These are phyloP conservation scores for Cercospora nicotianae DNA, from an alignment of 2,329 filamentous ascomycete genomes.

Conservation along the genomic window DNA sequence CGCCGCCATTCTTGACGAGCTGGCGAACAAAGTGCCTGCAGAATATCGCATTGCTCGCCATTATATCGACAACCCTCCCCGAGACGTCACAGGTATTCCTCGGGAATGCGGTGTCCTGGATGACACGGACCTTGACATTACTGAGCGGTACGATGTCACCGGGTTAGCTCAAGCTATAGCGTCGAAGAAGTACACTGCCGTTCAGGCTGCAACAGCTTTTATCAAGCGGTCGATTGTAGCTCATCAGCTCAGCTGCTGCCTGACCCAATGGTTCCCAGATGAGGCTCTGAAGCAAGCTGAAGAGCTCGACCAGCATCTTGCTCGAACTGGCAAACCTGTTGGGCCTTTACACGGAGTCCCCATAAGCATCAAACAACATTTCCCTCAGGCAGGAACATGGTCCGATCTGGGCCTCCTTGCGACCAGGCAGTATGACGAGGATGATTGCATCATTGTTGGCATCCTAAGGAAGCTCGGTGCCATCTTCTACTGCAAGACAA, in stretches of 20 bases:
- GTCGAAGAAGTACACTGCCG: conserved; percentile 26
- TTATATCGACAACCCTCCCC: background rate
- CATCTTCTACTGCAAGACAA: conserved; percentile 56
- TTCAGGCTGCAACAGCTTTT: conserved; percentile 45
- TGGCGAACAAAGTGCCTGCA: background rate
- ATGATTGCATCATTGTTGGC: conserved; percentile 41
- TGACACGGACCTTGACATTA: background rate
- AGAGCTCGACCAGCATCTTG: conserved; percentile 28
- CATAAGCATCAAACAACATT: conserved; percentile 54
- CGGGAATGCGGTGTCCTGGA: background rate
- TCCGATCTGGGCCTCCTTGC: conserved; percentile 47
- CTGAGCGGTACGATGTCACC: conserved; percentile 41
- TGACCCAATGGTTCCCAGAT: conserved; percentile 46
- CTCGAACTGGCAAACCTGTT: conserved; percentile 38
- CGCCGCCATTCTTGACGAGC: background rate
- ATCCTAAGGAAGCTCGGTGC: conserved; percentile 49
- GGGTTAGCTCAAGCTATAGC: conserved; percentile 50
- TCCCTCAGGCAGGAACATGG: conserved; percentile 4
- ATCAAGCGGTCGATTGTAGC: conserved; percentile 39
- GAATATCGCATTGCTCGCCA: background rate
- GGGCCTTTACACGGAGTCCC: conserved; percentile 54
- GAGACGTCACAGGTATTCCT: conserved; percentile 2
- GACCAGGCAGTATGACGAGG: conserved; percentile 38
- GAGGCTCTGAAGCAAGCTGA: conserved; percentile 34
- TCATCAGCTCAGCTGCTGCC: conserved; percentile 34